phyloP scores from a whole-genome alignment of 371 early-diverging fungal species.

The Mortierella sp. region DNA sequence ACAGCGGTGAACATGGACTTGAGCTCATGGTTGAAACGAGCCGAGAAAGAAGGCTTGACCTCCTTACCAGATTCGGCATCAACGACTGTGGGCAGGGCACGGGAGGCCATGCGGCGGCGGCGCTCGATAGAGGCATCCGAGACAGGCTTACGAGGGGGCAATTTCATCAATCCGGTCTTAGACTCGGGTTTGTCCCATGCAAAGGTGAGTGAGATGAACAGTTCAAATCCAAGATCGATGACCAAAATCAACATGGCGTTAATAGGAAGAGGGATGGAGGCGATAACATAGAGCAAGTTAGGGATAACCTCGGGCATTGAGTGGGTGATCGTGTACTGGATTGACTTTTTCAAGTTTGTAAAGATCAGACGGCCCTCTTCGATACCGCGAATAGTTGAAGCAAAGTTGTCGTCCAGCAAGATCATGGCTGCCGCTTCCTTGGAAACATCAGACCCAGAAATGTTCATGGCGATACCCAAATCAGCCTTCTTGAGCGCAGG shows the following conservation, averaged over 20 bases:
- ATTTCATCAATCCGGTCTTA: constrained; percentile 82
- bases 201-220: constrained; percentile 87
- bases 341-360: constrained; percentile 93
- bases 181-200: constrained; percentile 95
- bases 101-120: constrained; percentile 66
- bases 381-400: constrained; percentile 88
- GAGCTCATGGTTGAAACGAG: constrained; percentile 49
- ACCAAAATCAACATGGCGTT: constrained; percentile 88
- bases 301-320: constrained; percentile 88
- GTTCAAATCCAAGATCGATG: constrained; percentile 94
- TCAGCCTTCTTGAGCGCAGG: constrained; percentile 97
- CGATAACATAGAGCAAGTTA: constrained; percentile 84
- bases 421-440: constrained; percentile 99
- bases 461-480: constrained; percentile 97
- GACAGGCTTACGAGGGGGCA: constrained; percentile 92
- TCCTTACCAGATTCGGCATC: constrained; percentile 67
- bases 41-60: constrained; percentile 48
- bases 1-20: constrained; percentile 63
- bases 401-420: constrained; percentile 95
- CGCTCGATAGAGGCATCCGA: constrained; percentile 77
- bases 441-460: constrained; percentile 95
- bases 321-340: constrained; percentile 93
- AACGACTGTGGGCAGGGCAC: constrained; percentile 59
- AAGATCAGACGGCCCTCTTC: constrained; percentile 96
- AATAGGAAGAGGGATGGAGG: constrained; percentile 89